Conservation (phyloP, 768 basidiomycete genomes). For the Mycena indigotica region DNA sequence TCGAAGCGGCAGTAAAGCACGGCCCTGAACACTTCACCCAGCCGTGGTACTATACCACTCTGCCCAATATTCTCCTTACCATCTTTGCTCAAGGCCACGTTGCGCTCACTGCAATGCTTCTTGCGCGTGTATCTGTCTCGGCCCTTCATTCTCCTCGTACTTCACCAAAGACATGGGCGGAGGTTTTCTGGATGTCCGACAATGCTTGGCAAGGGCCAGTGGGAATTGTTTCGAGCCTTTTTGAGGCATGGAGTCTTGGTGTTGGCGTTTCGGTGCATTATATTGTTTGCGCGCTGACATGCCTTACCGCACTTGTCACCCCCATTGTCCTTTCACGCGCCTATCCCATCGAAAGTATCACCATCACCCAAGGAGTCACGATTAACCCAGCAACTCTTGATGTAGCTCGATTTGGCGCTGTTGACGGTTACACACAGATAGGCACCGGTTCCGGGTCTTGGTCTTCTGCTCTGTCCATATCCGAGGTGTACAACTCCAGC, state of each 20-base stretch:
- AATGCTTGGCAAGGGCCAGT: conserved; percentile 21
- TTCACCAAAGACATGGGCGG: conserved; percentile 22
- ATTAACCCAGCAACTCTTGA: conserved; percentile 16
- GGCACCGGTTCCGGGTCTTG: conserved; percentile 21
- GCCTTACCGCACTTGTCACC: conserved; percentile 23
- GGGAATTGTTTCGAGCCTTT: conserved; percentile 12
- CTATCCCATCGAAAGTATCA: conserved; percentile 19
- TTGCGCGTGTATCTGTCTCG: conserved; percentile 18
- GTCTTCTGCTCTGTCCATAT: conserved; percentile 16
- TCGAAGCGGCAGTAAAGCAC: conserved; percentile 14
- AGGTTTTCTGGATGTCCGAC: conserved; percentile 27
- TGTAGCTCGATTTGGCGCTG: conserved; percentile 1
- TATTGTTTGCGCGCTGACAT: conserved; percentile 17
- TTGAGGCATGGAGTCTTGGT: conserved; percentile 7
- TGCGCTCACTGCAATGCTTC: conserved; percentile 16
- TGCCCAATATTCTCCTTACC: conserved; percentile 16
- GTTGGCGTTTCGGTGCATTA: conserved; percentile 19
- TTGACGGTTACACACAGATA: conserved; percentile 22
- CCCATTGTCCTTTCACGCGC: conserved; percentile 22
- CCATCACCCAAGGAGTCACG: conserved; percentile 3
- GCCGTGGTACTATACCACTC: conserved; percentile 18
- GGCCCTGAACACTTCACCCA: conserved; percentile 10
- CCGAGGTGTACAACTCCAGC: conserved; percentile 19
- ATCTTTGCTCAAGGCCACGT: conserved; percentile 23
- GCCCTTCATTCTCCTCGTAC: conserved; percentile 15